These are phyloP conservation scores for Suillus tomentosus DNA, from an alignment of 768 basidiomycete genomes.

Conservation along the genomic window DNA sequence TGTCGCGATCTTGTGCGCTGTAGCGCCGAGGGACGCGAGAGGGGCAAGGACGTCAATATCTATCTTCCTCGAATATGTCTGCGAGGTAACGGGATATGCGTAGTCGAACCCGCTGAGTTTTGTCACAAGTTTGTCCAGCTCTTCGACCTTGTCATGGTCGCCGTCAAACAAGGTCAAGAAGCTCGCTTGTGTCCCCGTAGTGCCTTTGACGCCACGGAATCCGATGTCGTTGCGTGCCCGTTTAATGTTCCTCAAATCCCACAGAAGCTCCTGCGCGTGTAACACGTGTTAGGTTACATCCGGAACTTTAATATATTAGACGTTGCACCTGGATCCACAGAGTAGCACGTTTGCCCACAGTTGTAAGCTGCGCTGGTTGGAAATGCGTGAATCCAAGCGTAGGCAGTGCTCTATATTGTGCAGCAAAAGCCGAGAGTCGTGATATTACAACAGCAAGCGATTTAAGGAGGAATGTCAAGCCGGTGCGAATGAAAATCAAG, in stretches of 20 bases:
- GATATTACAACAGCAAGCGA: conserved; percentile 92
- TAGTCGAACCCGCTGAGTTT: conserved; percentile 90
- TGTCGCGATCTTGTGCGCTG: conserved; percentile 97
- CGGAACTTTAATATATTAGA: neutral
- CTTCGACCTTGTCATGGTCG: conserved; percentile 92
- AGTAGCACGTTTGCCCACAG: conserved; percentile 95
- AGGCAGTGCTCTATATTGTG: conserved; percentile 83
- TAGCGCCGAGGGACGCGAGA: conserved; percentile 87
- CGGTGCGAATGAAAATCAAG: conserved; percentile 92
- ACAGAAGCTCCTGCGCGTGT: conserved; percentile 73
- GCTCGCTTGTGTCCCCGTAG: conserved; percentile 96
- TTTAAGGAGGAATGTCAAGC: conserved; percentile 77
- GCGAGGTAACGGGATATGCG: conserved; percentile 96
- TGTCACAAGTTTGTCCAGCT: conserved; percentile 87
- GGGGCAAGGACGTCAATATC: conserved; percentile 92
- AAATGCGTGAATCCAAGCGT: conserved; percentile 98
- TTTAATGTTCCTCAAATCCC: conserved; percentile 93
- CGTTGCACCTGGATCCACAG: conserved; percentile 85
- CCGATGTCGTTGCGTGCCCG: conserved; percentile 90
- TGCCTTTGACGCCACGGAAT: conserved; percentile 99
- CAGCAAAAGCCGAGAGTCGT: conserved; percentile 82
- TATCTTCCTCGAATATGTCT: conserved; percentile 98
- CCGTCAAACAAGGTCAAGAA: conserved; percentile 95
- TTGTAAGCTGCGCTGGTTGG: conserved; percentile 97
- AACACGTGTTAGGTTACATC: neutral